Percentiles rank a stretch among this genome's conserved stretches.
phyloP scores from a whole-genome alignment of 768 basidiomycete species.

The Tricholoma saponaceum region DNA sequence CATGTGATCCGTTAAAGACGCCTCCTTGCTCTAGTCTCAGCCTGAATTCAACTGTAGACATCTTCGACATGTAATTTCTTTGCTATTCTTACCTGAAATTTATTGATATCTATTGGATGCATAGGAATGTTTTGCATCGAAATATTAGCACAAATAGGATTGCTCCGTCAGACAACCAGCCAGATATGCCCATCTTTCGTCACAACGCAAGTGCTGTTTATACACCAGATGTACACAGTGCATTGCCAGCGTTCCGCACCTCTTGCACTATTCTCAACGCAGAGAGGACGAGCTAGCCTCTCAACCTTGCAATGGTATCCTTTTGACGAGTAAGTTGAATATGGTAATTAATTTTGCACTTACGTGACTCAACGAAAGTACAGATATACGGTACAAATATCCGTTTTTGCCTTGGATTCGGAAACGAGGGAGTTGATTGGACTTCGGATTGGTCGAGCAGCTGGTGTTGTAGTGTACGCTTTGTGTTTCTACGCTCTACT shows the following conservation, averaged over 20 bases:
- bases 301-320: background rate
- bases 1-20: background rate
- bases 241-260: background rate
- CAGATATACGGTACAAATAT: background rate
- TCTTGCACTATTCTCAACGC: background rate
- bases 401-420: background rate
- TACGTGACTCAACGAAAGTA: background rate
- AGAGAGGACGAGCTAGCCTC: background rate
- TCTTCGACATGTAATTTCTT: background rate
- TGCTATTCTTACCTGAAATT: background rate
- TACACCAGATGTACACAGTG: background rate
- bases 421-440: background rate
- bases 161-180: background rate
- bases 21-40: background rate
- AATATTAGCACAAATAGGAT: background rate
- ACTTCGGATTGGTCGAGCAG: background rate
- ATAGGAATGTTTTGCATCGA: background rate
- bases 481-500: background rate
- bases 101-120: background rate
- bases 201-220: background rate
- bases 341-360: background rate
- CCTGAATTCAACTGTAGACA: background rate
- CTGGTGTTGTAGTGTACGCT: background rate
- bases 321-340: background rate
- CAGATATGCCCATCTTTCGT: background rate